Evolutionary conservation across 148 eudicot species (phyloP).

Genomic region (Silene conica): DNA sequence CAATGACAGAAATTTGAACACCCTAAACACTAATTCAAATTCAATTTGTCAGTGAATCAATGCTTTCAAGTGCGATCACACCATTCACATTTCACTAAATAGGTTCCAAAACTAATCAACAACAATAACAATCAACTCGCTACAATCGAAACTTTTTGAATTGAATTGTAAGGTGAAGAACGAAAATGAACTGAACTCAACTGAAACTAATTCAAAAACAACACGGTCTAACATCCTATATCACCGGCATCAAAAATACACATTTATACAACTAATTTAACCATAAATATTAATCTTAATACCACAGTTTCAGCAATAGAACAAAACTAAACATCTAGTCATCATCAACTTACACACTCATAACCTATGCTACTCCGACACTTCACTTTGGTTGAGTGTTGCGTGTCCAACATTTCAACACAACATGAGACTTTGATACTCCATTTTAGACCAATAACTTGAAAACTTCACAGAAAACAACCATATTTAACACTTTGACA

Average conservation of each 20-base stretch:
- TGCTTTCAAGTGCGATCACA: neutral
- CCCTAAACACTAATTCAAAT: no score
- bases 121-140: slow-evolving; percentile 1
- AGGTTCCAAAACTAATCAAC: neutral
- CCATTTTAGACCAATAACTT: no score
- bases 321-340: neutral
- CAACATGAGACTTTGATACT: no score
- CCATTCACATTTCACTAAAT: neutral
- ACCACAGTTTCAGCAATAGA: neutral
- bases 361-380: neutral
- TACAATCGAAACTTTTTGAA: neutral
- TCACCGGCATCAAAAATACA: neutral
- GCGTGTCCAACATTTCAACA: no score
- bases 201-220: neutral
- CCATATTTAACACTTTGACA: no score
- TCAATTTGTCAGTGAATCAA: neutral
- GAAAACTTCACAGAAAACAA: no score
- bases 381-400: no score
- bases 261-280: neutral
- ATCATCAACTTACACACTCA: neutral
- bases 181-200: neutral
- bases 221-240: neutral
- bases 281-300: neutral
- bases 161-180: no score
- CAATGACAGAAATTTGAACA: neutral